These are phyloP conservation scores for Apodospora peruviana DNA, from an alignment of 495 filamentous ascomycete genomes.

Conservation along the genomic window DNA sequence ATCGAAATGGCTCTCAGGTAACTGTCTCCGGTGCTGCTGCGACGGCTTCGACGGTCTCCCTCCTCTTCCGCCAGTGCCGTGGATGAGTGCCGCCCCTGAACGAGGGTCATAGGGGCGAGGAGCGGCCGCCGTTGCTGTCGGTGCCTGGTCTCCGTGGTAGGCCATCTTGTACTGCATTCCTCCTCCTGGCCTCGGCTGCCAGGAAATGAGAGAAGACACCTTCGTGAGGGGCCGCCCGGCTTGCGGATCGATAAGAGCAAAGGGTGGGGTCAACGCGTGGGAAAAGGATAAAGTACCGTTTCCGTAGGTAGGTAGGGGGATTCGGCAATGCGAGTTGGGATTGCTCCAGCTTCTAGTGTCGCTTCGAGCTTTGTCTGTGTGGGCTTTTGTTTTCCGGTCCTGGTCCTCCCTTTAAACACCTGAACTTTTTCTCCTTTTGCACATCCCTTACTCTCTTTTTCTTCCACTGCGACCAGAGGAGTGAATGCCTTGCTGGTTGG, in stretches of 20 bases:
- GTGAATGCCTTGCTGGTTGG: no score
- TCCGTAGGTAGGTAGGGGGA: no score
- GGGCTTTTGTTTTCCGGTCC: background rate
- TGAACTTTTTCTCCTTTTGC: background rate
- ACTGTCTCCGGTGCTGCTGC: slow-evolving; percentile 1
- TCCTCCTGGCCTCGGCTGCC: no score
- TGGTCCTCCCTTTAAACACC: background rate
- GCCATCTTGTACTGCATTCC: slow-evolving; percentile 19
- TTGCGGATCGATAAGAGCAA: no score
- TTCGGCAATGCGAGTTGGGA: background rate
- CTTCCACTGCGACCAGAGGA: no score
- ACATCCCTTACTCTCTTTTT: background rate
- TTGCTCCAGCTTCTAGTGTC: background rate
- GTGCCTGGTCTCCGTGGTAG: slow-evolving; percentile 13
- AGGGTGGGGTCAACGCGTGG: no score
- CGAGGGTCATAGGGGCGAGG: no score
- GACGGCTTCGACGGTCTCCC: background rate
- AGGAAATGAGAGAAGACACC: background rate
- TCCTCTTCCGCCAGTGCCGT: background rate
- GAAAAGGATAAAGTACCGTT: no score
- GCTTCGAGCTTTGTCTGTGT: background rate
- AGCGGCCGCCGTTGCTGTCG: no score
- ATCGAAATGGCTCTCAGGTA: slow-evolving; percentile 40
- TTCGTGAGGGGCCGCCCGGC: no score
- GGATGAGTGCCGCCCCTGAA: no score